These are phyloP conservation scores for Zanthoxylum bungeanum DNA, from an alignment of 345 rosid genomes.

Conservation along the genomic window DNA sequence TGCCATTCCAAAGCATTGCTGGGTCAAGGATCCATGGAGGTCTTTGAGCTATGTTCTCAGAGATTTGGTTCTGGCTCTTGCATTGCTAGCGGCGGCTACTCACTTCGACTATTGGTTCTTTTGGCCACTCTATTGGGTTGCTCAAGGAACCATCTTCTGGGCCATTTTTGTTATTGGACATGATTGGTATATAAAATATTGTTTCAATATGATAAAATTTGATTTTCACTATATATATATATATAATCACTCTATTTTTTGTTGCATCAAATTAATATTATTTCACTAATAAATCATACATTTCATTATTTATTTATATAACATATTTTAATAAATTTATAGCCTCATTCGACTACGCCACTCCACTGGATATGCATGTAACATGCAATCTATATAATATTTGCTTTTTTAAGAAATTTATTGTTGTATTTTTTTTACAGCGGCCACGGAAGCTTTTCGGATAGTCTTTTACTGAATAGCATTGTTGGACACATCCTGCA, in stretches of 20 bases:
- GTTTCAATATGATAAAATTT: no score
- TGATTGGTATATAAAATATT: no score
- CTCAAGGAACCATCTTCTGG: slow-evolving; percentile 89
- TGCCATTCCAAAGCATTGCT: slow-evolving; percentile 75
- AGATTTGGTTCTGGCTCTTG: slow-evolving; percentile 45
- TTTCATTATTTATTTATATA: no score
- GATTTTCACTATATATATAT: no score
- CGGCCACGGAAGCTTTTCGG: slow-evolving; percentile 88
- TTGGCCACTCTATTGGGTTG: slow-evolving; percentile 73
- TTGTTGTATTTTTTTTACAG: slow-evolving; percentile 28
- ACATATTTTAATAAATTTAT: no score
- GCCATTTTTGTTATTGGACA: slow-evolving; percentile 89
- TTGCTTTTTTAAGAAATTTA: not conserved
- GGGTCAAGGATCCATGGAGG: slow-evolving; percentile 67
- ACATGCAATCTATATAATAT: not conserved
- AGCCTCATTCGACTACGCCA: no score
- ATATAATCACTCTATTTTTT: no score
- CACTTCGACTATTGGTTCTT: slow-evolving; percentile 43
- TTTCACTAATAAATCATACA: no score
- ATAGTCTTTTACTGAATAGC: slow-evolving; percentile 50
- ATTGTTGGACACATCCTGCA: slow-evolving; percentile 70
- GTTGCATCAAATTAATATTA: no score
- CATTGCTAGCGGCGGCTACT: slow-evolving; percentile 45
- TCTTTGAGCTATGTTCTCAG: slow-evolving; percentile 69
- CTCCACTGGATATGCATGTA: no score